Evolutionary conservation across 306 rosid species (phyloP), one percentile per base, ranked within the genome.

Genomic region (Gleditsia sinensis): DNA sequence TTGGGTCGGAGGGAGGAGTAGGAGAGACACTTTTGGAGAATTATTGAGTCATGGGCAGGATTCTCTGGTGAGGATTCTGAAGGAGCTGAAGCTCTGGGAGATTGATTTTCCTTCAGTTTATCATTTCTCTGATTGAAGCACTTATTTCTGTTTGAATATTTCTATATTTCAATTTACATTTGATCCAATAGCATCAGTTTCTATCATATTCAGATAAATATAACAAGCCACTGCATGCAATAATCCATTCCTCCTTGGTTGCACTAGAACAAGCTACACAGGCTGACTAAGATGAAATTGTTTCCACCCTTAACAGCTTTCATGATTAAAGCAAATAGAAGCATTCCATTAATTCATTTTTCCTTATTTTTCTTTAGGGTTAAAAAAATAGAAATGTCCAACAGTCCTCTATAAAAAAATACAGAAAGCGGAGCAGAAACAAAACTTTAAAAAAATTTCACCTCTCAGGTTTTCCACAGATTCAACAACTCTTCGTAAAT

Each of bases 381-480:
- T 49, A 61, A 49, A 53, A 51, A 33, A 25, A 24, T 27, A 50
- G 34, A 0, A 9, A 37, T 23, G 56, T n/a, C n/a, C 33, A 74
- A 54, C n/a, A n/a, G 50, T 9, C 57, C 62, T 20, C 43, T 17
- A 69, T 56, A 21, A 68, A 55, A 7, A 24, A 12, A 37, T 27
- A 1, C 33, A 42, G 17, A 55, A 32, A 2, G 45, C 5, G 51
- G 42, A 57, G 48, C 11, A 67, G 36, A 59, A 58, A 54, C 32
- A 43, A 72, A 72, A 67, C 12, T 34, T 55, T 9, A n/a, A 60
- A 67, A 40, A 58, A 39, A 75, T 43, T n/a, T 57, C 72, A 83
- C 97, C 95, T 87, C 95, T 86, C 66, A 94, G 80, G 69, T 66
- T 83, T 58, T 87, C 89, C 53, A 90, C 45, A 21, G 96, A 81